These are phyloP conservation scores for Sporormia fimetaria DNA, from an alignment of 495 filamentous ascomycete species.

Conservation along the genomic window DNA sequence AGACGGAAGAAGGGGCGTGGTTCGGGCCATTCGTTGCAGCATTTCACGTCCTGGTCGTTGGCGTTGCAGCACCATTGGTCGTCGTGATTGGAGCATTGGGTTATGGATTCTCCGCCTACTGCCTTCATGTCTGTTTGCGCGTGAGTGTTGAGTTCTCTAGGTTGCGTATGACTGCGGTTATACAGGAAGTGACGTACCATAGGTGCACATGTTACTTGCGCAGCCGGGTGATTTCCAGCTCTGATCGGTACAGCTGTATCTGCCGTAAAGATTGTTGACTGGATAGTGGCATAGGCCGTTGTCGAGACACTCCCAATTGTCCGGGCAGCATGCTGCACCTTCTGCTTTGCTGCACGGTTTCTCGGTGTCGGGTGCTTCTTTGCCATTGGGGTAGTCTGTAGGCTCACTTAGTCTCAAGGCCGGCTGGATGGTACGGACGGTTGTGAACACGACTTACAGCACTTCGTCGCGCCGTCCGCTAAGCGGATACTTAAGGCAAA, in stretches of 20 bases:
- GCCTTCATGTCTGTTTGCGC: slow-evolving; percentile 8
- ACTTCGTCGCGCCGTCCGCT: no score
- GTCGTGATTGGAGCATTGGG: slow-evolving; percentile 19
- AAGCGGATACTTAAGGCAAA: no score
- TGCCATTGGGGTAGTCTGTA: slow-evolving; percentile 22
- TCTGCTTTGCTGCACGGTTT: slow-evolving; percentile 17
- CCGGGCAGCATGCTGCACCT: slow-evolving; percentile 20
- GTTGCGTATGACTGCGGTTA: background rate
- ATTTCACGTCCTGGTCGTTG: slow-evolving; percentile 15
- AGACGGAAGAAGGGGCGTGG: slow-evolving; percentile 19
- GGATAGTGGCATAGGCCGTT: slow-evolving; percentile 22
- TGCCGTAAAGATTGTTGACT: slow-evolving; percentile 7
- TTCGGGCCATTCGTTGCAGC: slow-evolving; percentile 9
- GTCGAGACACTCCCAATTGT: slow-evolving; percentile 22
- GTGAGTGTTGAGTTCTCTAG: background rate
- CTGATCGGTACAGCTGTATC: slow-evolving; percentile 24
- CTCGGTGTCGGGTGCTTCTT: slow-evolving; percentile 10
- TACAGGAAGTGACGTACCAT: slow-evolving; percentile 12
- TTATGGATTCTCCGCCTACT: slow-evolving; percentile 14
- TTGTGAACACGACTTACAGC: slow-evolving; percentile 3
- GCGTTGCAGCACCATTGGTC: slow-evolving; percentile 26
- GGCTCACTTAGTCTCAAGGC: background rate
- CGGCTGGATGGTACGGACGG: background rate
- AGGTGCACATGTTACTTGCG: slow-evolving; percentile 22
- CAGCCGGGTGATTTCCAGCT: slow-evolving; percentile 12